Percentiles rank a stretch among this genome's conserved stretches.
phyloP scores from a whole-genome alignment of 148 eudicot genomes.

The Cornus florida region DNA sequence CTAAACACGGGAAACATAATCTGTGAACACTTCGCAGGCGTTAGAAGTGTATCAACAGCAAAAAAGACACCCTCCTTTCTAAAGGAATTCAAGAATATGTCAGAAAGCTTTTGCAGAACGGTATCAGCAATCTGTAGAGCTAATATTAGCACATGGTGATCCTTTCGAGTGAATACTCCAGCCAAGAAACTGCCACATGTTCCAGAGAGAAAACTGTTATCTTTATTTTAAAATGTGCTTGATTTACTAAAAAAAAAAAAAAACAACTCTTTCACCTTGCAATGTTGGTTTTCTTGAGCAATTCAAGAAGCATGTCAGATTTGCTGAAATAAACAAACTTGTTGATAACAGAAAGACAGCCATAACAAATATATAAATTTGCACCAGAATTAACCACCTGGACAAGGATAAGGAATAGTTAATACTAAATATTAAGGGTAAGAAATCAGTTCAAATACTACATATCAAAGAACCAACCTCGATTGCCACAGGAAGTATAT shows the following conservation, averaged over 20 bases:
- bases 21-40: constrained; percentile 54
- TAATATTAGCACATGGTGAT: constrained; percentile 64
- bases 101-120: constrained; percentile 70
- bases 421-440: constrained; percentile 10
- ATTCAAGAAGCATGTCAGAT: constrained; percentile 58
- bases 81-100: constrained; percentile 59
- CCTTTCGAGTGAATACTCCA: constrained; percentile 77
- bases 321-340: constrained; percentile 65
- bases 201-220: constrained; percentile 11
- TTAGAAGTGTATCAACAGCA: constrained; percentile 63
- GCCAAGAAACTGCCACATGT: constrained; percentile 76
- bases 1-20: constrained; percentile 37
- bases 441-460: background rate
- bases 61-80: constrained; percentile 85
- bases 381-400: constrained; percentile 91
- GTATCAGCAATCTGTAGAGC: constrained; percentile 77
- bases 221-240: background rate
- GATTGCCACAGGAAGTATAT: constrained; percentile 64
- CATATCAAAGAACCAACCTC: constrained; percentile 46
- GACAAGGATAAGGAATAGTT: constrained; percentile 19
- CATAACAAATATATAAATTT: constrained; percentile 62
- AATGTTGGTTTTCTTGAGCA: constrained; percentile 62
- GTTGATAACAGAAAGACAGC: constrained; percentile 80
- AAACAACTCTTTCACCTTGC: constrained; percentile 55
- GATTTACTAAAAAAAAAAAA: constrained; percentile 3